Conservation (phyloP, 192 early-diverging fungal genomes). For the Gorgonomyces haynaldii region DNA sequence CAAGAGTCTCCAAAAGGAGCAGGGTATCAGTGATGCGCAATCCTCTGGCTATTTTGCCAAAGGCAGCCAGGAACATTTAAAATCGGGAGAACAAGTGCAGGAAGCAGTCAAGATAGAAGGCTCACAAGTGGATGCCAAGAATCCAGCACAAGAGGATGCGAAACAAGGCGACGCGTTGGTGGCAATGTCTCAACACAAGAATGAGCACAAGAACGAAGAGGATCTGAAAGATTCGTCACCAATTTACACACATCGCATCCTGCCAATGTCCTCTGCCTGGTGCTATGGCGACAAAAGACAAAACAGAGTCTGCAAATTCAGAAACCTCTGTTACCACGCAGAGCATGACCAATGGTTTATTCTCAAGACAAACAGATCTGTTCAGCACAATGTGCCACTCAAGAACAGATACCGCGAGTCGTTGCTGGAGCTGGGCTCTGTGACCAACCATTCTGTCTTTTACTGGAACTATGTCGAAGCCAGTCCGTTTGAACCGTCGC, state of each 20-base stretch:
- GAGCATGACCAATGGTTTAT: slow-evolving; percentile 32
- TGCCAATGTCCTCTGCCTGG: slow-evolving; percentile 33
- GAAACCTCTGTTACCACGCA: slow-evolving; percentile 34
- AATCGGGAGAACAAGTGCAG: too few species aligned
- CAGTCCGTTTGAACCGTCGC: slow-evolving; percentile 19
- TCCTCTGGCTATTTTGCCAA: too few species aligned
- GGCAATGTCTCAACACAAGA: too few species aligned
- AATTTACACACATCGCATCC: neutral
- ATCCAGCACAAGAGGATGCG: too few species aligned
- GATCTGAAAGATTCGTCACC: neutral
- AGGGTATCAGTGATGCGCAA: too few species aligned
- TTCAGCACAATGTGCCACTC: slow-evolving; percentile 19
- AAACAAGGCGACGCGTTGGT: too few species aligned
- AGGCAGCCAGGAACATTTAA: too few species aligned
- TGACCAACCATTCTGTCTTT: slow-evolving; percentile 26
- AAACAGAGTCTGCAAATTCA: slow-evolving; percentile 29
- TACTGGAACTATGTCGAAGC: slow-evolving; percentile 27
- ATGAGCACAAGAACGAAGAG: neutral
- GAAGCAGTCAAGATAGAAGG: too few species aligned
- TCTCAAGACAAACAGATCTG: slow-evolving; percentile 23
- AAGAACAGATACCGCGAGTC: slow-evolving; percentile 13
- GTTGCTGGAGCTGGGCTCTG: slow-evolving; percentile 26
- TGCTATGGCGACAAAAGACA: slow-evolving; percentile 17
- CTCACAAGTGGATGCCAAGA: too few species aligned
- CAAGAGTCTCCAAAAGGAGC: too few species aligned